phyloP scores from a whole-genome alignment of 352 stramenopile species.

The Peronospora belbahrii region DNA sequence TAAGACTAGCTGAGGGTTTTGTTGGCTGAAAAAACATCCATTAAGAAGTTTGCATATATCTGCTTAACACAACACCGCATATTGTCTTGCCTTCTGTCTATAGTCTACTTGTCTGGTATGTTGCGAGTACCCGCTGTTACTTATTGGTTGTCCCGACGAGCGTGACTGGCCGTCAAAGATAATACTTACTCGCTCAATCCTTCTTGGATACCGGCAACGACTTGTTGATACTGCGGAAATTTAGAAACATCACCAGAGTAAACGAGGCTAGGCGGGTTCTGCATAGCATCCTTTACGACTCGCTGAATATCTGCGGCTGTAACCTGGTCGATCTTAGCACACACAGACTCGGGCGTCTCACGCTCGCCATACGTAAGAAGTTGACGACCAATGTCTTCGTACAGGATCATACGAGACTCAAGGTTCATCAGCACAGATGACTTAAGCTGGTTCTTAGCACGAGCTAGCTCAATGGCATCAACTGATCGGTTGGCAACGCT shows the following conservation, averaged over 20 bases:
- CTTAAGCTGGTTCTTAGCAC: slow-evolving; percentile 99
- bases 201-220: slow-evolving; percentile 66
- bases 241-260: slow-evolving; percentile 72
- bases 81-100: no score
- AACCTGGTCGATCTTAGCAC: slow-evolving; percentile 84
- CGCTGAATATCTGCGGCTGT: slow-evolving; percentile 81
- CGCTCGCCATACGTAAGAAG: slow-evolving; percentile 94
- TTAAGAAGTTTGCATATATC: no score
- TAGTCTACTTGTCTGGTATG: no score
- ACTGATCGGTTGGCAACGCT: slow-evolving; percentile 75
- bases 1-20: no score
- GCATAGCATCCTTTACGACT: slow-evolving; percentile 67
- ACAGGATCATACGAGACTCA: slow-evolving; percentile 96
- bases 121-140: no score
- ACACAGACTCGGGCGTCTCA: slow-evolving; percentile 84
- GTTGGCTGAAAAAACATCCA: no score
- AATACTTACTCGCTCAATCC: slow-evolving; percentile 28
- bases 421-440: slow-evolving; percentile 98
- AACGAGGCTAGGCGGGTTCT: slow-evolving; percentile 71
- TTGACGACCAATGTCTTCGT: slow-evolving; percentile 98
- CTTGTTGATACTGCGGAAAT: slow-evolving; percentile 81
- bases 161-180: neutral
- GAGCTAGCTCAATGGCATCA: slow-evolving; percentile 84
- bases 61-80: no score
- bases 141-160: no score